A percentile compares a stretch with the other conserved stretches of the same genome.
Conservation (phyloP, 257 asterid species). For the Catharanthus roseus region DNA sequence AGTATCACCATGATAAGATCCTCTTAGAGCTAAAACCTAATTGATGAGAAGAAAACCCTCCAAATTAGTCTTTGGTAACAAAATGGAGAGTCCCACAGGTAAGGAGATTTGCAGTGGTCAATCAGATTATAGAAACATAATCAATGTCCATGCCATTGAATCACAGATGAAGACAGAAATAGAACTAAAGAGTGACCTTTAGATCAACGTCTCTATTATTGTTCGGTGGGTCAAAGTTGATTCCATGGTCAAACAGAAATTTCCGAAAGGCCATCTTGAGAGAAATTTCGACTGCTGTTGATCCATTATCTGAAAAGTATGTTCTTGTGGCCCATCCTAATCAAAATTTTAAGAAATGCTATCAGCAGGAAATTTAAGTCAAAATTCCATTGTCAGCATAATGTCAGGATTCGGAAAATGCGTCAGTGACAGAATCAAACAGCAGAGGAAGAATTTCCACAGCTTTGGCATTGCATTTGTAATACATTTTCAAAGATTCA, state of each 20-base stretch:
- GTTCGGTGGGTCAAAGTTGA: slow-evolving; percentile 32
- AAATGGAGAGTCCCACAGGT: neutral
- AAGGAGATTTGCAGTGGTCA: neutral
- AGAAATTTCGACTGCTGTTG: slow-evolving; percentile 96
- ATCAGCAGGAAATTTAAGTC: neutral
- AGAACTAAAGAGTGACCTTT: slow-evolving; percentile 42
- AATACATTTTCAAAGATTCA: neutral
- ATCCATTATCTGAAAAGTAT: slow-evolving; percentile 94
- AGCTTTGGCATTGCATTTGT: neutral
- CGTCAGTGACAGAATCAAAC: neutral
- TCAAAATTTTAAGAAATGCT: neutral
- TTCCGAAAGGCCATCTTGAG: slow-evolving; percentile 97
- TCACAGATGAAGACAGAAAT: neutral
- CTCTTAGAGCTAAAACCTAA: slow-evolving; percentile 91
- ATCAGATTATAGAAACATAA: neutral
- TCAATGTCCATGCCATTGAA: slow-evolving; percentile 1
- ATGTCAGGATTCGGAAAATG: neutral
- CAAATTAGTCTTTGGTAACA: slow-evolving; percentile 12
- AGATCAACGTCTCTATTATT: slow-evolving; percentile 44
- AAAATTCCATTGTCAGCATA: neutral
- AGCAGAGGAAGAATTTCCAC: neutral
- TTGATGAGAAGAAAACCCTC: slow-evolving; percentile 13
- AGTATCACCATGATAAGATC: slow-evolving; percentile 99
- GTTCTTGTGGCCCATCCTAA: slow-evolving; percentile 95
- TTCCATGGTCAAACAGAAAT: slow-evolving; percentile 62